Evolutionary conservation across 345 rosid species (phyloP).

Genomic region (Eucalyptus microcorys): DNA sequence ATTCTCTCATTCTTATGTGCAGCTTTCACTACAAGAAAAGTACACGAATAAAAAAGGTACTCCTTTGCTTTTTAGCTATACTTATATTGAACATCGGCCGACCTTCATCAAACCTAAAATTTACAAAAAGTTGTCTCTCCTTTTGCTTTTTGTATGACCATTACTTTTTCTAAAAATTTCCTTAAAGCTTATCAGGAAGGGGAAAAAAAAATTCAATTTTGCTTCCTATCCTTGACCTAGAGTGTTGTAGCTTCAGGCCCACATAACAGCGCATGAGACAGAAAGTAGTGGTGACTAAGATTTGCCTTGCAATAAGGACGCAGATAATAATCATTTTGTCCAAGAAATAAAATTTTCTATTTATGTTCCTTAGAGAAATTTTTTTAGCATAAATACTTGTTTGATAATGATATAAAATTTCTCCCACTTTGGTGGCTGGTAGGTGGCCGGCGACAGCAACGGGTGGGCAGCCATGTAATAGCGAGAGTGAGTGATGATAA

Average conservation of each 20-base stretch:
- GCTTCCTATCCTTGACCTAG: neutral
- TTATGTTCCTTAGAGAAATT: fast-evolving
- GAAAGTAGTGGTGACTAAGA: neutral
- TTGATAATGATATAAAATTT: too few relatives aligned
- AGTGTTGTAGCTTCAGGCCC: neutral
- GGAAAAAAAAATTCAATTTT: neutral
- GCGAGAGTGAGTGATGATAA: too few relatives aligned
- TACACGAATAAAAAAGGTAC: neutral
- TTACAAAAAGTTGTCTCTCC: neutral
- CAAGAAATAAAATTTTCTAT: too few relatives aligned
- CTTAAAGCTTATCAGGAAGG: neutral
- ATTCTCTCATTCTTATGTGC: neutral
- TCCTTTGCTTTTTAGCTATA: neutral
- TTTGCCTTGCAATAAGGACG: neutral
- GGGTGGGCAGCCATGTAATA: fast-evolving
- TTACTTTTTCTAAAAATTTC: too few relatives aligned
- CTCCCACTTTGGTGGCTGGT: fast-evolving
- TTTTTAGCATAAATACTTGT: too few relatives aligned
- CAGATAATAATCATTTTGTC: too few relatives aligned
- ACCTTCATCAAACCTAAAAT: neutral
- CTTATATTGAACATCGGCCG: neutral
- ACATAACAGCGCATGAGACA: neutral
- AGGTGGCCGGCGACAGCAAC: fast-evolving
- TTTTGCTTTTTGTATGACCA: neutral
- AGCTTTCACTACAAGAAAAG: neutral